Base-by-base conservation (phyloP, 108 stramenopile genomes). In the Licmophora abbreviata region DNA sequence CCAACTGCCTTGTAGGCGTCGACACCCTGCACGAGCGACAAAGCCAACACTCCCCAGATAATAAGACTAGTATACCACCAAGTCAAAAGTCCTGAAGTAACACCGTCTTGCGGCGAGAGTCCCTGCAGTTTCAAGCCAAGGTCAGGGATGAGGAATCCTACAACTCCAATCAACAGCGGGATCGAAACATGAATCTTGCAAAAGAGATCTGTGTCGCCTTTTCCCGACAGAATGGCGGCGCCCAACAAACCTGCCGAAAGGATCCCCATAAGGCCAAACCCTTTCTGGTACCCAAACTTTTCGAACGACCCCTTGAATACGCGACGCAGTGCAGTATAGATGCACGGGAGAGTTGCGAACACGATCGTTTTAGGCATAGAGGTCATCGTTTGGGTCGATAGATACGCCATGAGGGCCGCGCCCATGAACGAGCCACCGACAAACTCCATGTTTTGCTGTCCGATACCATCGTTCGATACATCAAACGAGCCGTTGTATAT, bases 111-210 rank as follows among this genome's bases (percentile, higher is more conserved):
- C 11, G 8, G 11, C 14, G 44, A 21, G 9, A 45, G 10, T 8
- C 44, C 44, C 10, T 45, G 10, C 9, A 45, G 11, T 14, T 45
- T 45, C 24, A 45, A 10, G 10, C 44, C 44, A 35, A 35, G 34
- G 10, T 9, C 9, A 11, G 10, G 34, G 34, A 11, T 12, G 12
- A 35, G 12, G 34, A 35, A 35, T 35, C 34, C 34, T 12, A 12
- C 12, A 12, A 12, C 34, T 11, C 34, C 34, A 35, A 35, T 12
- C 10, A 35, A 35, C 10, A 35, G 34, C 10, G 34, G 34, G 34
- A 35, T 12, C 10, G 12, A 12, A 12, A 35, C 12, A 35, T 35
- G 9, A 12, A 35, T 35, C 34, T 12, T 35, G 34, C 10, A 9
- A 35, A 35, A 11, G 34, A 35, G 34, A 9, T 35, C 34, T 11